A percentile compares a stretch with the other conserved stretches of the same genome.
phyloP scores from a whole-genome alignment of 2,329 filamentous ascomycete genomes.

The Aspergillus sp. region DNA sequence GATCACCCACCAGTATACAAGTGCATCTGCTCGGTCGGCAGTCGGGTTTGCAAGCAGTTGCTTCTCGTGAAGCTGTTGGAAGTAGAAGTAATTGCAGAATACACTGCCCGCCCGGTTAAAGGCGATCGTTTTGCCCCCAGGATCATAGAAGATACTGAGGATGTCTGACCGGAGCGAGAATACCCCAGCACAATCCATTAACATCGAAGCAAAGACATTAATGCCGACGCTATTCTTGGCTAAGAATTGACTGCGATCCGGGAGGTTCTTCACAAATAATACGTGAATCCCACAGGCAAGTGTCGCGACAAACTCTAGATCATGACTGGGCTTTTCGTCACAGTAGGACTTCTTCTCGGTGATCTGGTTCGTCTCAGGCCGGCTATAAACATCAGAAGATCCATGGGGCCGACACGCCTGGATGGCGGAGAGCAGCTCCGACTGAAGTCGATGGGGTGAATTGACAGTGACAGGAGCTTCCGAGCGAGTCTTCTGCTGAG shows the following conservation, averaged over 20 bases:
- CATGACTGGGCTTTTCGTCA: slow-evolving; percentile 71
- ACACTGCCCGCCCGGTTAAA: slow-evolving; percentile 87
- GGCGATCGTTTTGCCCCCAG: slow-evolving; percentile 76
- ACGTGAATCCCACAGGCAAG: slow-evolving; percentile 72
- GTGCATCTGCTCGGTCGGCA: slow-evolving; percentile 64
- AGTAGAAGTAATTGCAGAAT: slow-evolving; percentile 93
- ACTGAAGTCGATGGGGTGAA: slow-evolving; percentile 45
- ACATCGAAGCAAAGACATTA: slow-evolving; percentile 67
- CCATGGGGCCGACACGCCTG: slow-evolving; percentile 75
- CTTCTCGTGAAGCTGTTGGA: slow-evolving; percentile 71
- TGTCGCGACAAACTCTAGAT: slow-evolving; percentile 70
- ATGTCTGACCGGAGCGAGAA: slow-evolving; percentile 70
- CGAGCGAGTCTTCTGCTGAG: slow-evolving; percentile 34
- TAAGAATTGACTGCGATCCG: slow-evolving; percentile 60
- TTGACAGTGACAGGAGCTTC: slow-evolving; percentile 34
- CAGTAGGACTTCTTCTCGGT: slow-evolving; percentile 86
- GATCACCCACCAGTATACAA: slow-evolving; percentile 93
- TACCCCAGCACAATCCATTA: slow-evolving; percentile 69
- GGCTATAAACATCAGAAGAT: slow-evolving; percentile 70
- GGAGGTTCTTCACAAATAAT: slow-evolving; percentile 63
- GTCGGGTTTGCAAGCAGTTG: slow-evolving; percentile 44
- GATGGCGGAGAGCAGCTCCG: slow-evolving; percentile 70
- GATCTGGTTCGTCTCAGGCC: slow-evolving; percentile 70
- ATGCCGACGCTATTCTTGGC: slow-evolving; percentile 61
- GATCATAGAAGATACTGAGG: slow-evolving; percentile 86